Evolutionary conservation across 176 grass and related monocot genomes (phyloP), one percentile per base, ranked within the genome.

Genomic region (Aechmea fasciata): DNA sequence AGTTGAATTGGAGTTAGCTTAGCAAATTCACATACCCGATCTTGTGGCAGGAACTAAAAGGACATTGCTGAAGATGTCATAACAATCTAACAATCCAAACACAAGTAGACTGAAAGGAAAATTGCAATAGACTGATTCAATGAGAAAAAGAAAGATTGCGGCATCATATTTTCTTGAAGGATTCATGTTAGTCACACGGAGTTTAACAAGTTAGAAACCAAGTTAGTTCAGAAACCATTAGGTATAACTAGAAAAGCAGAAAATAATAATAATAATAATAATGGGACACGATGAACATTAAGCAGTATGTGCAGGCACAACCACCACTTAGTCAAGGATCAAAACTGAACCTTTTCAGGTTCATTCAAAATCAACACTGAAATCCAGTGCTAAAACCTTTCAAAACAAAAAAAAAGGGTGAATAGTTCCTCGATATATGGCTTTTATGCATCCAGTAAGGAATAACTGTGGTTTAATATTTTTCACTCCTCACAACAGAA

Each of bases 1-100:
- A 96, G 81, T 69, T 96, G 85, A 63, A 91, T 82, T 9, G 92
- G 92, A 62, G 71, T 96, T 19, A 96, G 55, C 78, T 91, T 96
- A 13, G 92, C 92, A 76, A 96, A 96, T 71, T 96, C 92, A 24
- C 83, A 91, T 1, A 96, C 92, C 12, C 92, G 75, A 18, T 96
- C 92, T 89, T 96, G 89, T 0, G 93, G 89, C 69, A 97, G 66
- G 66, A 97, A 97, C 93, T 97, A 85, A 22, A 74, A 69, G 18
- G 69, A 41, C 51, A 73, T 76, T 28, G 52, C 15, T 11, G 59
- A 3, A 83, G 18, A 72, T 66, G 0, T 66, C 13, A 33, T 64
- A 66, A 79, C 69, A 61, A 47, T 67, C 29, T 2, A 47, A 48
- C 47, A 13, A 47, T 67, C 33, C 33, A 67, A 14, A 11, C 48